phyloP scores from a whole-genome alignment of 345 rosid genomes.

The Acer negundo region DNA sequence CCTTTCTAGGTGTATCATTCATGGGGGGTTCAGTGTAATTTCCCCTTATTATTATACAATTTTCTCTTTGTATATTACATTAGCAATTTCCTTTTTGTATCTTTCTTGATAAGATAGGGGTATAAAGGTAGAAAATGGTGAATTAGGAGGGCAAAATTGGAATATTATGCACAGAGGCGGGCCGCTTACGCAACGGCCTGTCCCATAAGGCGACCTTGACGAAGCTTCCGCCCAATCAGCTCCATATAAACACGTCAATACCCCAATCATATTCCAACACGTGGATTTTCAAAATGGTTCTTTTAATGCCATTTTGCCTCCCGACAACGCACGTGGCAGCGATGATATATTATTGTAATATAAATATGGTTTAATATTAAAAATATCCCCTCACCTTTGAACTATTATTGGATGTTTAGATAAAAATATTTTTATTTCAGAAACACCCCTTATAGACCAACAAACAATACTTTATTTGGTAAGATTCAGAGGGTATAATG shows the following conservation, averaged over 20 bases:
- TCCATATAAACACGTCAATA: constrained; percentile 14
- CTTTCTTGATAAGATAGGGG: background rate
- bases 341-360: too few relatives aligned
- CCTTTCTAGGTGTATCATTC: too few relatives aligned
- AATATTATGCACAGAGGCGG: constrained; percentile 15
- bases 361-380: too few relatives aligned
- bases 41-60: background rate
- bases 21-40: too few relatives aligned
- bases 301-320: background rate
- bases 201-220: constrained; percentile 15
- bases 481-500: too few relatives aligned
- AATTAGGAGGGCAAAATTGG: background rate
- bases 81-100: background rate
- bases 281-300: background rate
- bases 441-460: too few relatives aligned
- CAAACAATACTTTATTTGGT: too few relatives aligned
- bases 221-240: constrained; percentile 17
- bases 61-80: background rate
- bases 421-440: too few relatives aligned
- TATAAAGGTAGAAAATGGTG: background rate
- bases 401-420: too few relatives aligned
- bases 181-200: constrained; percentile 35
- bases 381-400: too few relatives aligned
- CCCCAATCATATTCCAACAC: constrained; percentile 15
- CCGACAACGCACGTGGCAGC: constrained; percentile 41